Evolutionary conservation across 768 basidiomycete species (phyloP), one percentile per base, ranked within the genome.

Genomic region (Tricholomella constricta): DNA sequence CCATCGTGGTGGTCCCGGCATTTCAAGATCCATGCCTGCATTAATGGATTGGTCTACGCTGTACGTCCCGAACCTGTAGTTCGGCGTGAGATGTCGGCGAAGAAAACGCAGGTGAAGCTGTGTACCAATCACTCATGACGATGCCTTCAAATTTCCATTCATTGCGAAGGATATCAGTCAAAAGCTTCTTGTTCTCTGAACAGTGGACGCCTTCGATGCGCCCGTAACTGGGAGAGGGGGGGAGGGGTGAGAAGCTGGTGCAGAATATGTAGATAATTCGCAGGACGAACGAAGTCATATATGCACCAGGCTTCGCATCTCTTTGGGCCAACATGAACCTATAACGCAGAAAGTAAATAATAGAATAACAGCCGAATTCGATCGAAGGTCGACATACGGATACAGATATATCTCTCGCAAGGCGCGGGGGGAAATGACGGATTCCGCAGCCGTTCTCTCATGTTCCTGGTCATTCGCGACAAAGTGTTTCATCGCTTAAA

Each of bases 101-200:
- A 35, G 20, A 26, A 11, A 49, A 34, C 10, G 26, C 22, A 48
- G 51, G 65, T 10, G 14, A 36, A 6, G 37, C 12, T 19, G 26
- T 23, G 20, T 66, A 88, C 91, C 90, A 93, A 66, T 91, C 91
- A 56, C 86, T 88, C 71, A 91, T 88, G 54, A 89, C 73, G 37
- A 83, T 65, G 0, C 88, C 86, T 26, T 84, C 73, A 58, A 86
- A 88, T 29, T 78, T 76, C 89, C 89, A 91, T 62, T 91, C 90
- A 26, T 77, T 75, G 8, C 89, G 80, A n/a, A 91, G 73, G 41
- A 91, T 79, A 22, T 78, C 77, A 22, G 76, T 76, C 25, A 91
- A 67, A 26, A 91, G 74, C 36, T 71, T 65, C n/a, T 68, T 72
- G 60, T 82, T 88, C 67, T 92, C 89, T 4, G 85, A 82, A 47